Percentiles rank a stretch among this genome's conserved stretches.
phyloP scores from a whole-genome alignment of 371 early-diverging fungal genomes.

The Basidiobolus meristosporus region DNA sequence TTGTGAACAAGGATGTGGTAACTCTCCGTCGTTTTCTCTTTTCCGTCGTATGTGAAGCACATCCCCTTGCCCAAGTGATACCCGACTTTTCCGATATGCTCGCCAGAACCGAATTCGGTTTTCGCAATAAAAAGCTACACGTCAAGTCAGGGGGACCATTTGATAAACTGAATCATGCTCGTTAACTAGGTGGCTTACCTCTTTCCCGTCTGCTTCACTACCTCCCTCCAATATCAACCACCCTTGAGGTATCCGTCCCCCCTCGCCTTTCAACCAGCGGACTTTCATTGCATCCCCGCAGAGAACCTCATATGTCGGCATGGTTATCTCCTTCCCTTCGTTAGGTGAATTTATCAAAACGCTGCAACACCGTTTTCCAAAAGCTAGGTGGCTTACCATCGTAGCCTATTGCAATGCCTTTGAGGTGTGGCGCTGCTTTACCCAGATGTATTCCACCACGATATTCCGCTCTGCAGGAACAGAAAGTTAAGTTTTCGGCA shows the following conservation, averaged over 20 bases:
- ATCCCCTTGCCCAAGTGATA: constrained; percentile 11
- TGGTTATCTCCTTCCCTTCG: constrained; percentile 8
- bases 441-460: constrained; percentile 25
- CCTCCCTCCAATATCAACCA: constrained; percentile 16
- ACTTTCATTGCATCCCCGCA: constrained; percentile 19
- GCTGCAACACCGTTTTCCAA: too few species aligned
- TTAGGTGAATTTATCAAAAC: too few species aligned
- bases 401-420: constrained; percentile 16
- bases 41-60: constrained; percentile 8
- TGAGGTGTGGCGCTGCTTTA: constrained; percentile 16
- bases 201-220: constrained; percentile 16
- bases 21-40: constrained; percentile 3
- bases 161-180: too few species aligned
- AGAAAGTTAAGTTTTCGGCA: too few species aligned
- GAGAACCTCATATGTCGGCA: constrained; percentile 20
- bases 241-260: constrained; percentile 6
- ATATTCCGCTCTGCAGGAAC: constrained; percentile 4
- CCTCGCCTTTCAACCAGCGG: constrained; percentile 15
- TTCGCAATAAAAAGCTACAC: constrained; percentile 17
- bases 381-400: too few species aligned
- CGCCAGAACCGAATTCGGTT: constrained; percentile 9
- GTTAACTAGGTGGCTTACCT: too few species aligned
- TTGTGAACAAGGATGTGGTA: not conserved
- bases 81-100: constrained; percentile 20
- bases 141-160: too few species aligned